Evolutionary conservation across 2,329 filamentous ascomycete species (phyloP), one percentile per base, ranked within the genome.

Genomic region (Colletotrichum filicis): DNA sequence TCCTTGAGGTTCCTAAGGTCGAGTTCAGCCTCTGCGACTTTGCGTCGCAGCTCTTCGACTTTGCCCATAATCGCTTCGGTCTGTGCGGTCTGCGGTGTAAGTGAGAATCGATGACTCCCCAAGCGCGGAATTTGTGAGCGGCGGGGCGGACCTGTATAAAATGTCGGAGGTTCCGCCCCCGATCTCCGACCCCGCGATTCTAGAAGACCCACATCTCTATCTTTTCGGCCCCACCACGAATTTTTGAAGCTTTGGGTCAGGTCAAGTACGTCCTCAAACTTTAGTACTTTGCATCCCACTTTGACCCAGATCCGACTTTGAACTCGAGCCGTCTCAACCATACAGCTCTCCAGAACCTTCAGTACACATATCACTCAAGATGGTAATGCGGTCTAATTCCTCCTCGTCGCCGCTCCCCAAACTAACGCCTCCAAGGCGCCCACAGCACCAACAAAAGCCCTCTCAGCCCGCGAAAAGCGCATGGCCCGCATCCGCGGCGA

Each of bases 401-500:
- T 9, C 30, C 3, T 3, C 30, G 8, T 30, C 30, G 30, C 22
- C 2, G 12, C 2, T 59, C 4, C 3, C 3, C 5, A 19, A 62
- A 26, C 60, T 73, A 2, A 73, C 67, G 22, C 3, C 22, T 14
- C 32, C 12, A 8, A 79, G 75, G 76, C 76, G 7, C 76, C 75
- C 66, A 78, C 80, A 65, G 81, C 82, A 22, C 85, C 87, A 74
- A 84, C 85, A 72, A 84, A 85, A 69, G 91, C 90, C 76, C 88
- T 88, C 74, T 88, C 89, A 9, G 87, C 90, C 58, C 89, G 90
- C 77, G 80, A 86, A 75, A 90, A 91, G 78, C 85, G 87, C 75
- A 84, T 85, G 74, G 85, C 86, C 74, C 87, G 88, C 77, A 80
- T 89, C 58, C 83, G 85, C 73, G 85, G 83, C 77, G 78, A 84